Evolutionary conservation across 75 land plant species (phyloP), one percentile per base, ranked within the genome.

Genomic region (Adiantum capillusveneris): DNA sequence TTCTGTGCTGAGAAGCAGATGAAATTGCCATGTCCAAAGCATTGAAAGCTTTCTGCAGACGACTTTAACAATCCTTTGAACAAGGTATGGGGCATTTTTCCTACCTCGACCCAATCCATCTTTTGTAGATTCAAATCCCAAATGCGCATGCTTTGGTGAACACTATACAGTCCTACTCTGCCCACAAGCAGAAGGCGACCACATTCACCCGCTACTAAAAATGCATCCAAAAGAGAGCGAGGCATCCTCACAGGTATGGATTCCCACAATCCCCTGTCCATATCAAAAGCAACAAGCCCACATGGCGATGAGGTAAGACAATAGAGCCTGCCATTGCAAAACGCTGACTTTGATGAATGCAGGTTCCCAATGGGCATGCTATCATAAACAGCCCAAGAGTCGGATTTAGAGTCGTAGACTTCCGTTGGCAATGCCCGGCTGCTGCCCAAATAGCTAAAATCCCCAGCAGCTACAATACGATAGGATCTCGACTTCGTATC

Each of bases 41-140:
- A 86, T 61, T 82, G 83, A 66, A 86, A 86, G 46, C 85, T 76
- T 60, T 82, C 90, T 7, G 86, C 85, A 31, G 83, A 83, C 44
- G 84, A 58, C 55, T 77, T 74, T 45, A 86, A 53, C 29, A 79
- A 59, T 22, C 70, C 64, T 41, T 75, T 72, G 63, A 86, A 83
- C 65, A 79, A 71, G 64, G 57, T 76, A 17, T 79, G 83, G 9
- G 90, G 90, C 83, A 86, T 82, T 43, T 83, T 76, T 22, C 76
- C 81, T 19, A 86, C 62, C 75, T 83, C 90, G 31, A 77, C 62
- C 90, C 90, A 86, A 18, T 50, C 59, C 28, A 62, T 56, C 54
- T 77, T 76, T 16, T 63, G 62, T 73, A 74, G 83, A 64, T 86
- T 80, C 63, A 86, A 51, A 31, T 83, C 83, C 90, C 90, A 86